Percentiles rank a stretch among this genome's conserved stretches.
Evolutionary conservation across 129 eudicot species (phyloP).

Genomic region (Apium graveolens): DNA sequence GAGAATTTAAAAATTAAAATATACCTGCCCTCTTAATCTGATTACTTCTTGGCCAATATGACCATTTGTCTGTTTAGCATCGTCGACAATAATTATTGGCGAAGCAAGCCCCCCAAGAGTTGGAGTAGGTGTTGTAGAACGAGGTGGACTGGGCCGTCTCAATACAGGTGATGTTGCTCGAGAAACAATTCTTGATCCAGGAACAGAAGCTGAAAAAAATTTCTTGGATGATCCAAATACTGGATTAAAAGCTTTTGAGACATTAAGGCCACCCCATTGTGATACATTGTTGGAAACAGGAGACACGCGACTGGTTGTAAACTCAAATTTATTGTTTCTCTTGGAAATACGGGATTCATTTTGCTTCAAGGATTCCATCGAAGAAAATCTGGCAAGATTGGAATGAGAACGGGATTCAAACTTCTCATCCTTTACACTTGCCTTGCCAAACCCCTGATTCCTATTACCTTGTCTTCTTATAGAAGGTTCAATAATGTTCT

Average conservation of each 20-base stretch:
- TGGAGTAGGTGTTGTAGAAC: conserved; percentile 95
- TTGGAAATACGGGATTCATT: conserved; percentile 56
- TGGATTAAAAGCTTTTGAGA: conserved; percentile 72
- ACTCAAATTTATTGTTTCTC: conserved; percentile 78
- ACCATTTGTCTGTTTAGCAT: conserved; percentile 52
- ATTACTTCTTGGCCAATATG: conserved; percentile 63
- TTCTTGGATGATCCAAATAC: conserved; percentile 88
- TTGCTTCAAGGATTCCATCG: conserved; percentile 74
- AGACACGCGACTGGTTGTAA: conserved; percentile 83
- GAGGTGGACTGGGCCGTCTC: conserved; percentile 90
- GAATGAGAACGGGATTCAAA: conserved; percentile 61
- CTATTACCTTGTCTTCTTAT: conserved; percentile 56
- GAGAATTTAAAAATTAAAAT: background rate
- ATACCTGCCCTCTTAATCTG: conserved; percentile 85
- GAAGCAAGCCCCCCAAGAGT: conserved; percentile 86
- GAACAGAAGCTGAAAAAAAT: conserved; percentile 95
- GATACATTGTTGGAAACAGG: conserved; percentile 88
- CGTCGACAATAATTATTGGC: conserved; percentile 57
- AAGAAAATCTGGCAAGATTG: conserved; percentile 67
- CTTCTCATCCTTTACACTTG: conserved; percentile 57
- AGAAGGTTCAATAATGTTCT: conserved; percentile 56
- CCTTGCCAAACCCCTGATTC: conserved; percentile 41
- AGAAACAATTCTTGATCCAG: conserved; percentile 94
- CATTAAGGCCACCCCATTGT: conserved; percentile 74
- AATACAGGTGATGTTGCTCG: conserved; percentile 97